Evolutionary conservation across 73 alveolate species (phyloP).

Genomic region (Tetrahymena borealis): DNA sequence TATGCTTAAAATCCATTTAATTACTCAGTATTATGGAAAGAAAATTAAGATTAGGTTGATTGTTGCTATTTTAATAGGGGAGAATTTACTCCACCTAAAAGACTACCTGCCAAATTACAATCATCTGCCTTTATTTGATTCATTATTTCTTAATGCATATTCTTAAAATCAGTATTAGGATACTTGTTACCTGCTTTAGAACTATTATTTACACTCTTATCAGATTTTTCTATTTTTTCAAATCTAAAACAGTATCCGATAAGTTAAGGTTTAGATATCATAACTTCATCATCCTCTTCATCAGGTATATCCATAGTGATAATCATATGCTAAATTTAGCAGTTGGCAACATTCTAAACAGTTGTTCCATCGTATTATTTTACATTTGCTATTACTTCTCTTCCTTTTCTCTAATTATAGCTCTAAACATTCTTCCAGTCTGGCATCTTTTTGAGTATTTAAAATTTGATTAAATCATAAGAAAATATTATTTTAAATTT

Average conservation of each 20-base stretch:
- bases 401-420: background rate
- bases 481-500: background rate
- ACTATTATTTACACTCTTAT: too few species aligned
- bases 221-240: background rate
- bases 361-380: background rate
- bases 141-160: too few species aligned
- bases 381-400: background rate
- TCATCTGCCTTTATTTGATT: too few species aligned
- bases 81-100: too few species aligned
- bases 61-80: too few species aligned
- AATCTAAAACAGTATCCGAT: background rate
- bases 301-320: background rate
- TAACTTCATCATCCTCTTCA: background rate
- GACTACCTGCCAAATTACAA: too few species aligned
- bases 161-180: too few species aligned
- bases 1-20: too few species aligned
- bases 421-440: background rate
- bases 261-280: background rate
- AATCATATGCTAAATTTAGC: background rate
- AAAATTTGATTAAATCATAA: background rate
- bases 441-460: background rate
- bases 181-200: too few species aligned
- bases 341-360: background rate
- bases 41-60: too few species aligned
- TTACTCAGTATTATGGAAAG: too few species aligned